Evolutionary conservation across 225 moss, liverwort and hornwort genomes (phyloP).

Genomic region (Asterella californica): DNA sequence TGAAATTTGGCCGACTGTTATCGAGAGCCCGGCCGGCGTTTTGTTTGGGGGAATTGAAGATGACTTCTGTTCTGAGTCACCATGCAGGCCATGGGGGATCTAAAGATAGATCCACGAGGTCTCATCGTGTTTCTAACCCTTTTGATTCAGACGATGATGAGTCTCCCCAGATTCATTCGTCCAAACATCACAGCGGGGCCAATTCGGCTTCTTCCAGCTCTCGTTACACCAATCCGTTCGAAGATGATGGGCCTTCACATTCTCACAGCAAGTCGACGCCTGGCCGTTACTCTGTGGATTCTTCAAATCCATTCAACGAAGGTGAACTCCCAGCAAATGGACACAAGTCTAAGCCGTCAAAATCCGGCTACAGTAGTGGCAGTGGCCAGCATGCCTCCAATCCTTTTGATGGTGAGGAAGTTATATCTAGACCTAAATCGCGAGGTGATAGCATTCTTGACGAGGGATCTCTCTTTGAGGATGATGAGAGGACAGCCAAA

Average conservation of each 20-base stretch:
- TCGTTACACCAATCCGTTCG: constrained; percentile 38
- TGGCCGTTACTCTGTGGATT: background rate
- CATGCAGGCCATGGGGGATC: constrained; percentile 16
- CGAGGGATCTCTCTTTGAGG: constrained; percentile 43
- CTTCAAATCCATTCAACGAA: constrained; percentile 40
- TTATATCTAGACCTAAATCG: constrained; percentile 35
- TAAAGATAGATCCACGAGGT: constrained; percentile 19
- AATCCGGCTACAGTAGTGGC: constrained; percentile 25
- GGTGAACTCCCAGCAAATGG: constrained; percentile 15
- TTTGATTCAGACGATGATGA: constrained; percentile 46
- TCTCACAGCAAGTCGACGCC: constrained; percentile 4
- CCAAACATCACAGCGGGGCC: constrained; percentile 15
- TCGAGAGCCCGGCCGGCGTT: background rate
- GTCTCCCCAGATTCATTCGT: constrained; percentile 8
- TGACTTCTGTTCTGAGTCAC: constrained; percentile 25
- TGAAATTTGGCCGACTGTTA: background rate
- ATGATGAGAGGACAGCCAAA: constrained; percentile 24
- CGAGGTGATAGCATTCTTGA: constrained; percentile 39
- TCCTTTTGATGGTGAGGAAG: constrained; percentile 39
- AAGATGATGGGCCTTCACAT: constrained; percentile 26
- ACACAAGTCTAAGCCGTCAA: constrained; percentile 20
- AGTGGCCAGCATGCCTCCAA: constrained; percentile 20
- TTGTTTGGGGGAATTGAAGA: background rate
- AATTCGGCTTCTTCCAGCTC: constrained; percentile 26
- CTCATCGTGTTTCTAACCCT: constrained; percentile 29